phyloP scores from a whole-genome alignment of 768 basidiomycete species.

The Auricularia cornea region DNA sequence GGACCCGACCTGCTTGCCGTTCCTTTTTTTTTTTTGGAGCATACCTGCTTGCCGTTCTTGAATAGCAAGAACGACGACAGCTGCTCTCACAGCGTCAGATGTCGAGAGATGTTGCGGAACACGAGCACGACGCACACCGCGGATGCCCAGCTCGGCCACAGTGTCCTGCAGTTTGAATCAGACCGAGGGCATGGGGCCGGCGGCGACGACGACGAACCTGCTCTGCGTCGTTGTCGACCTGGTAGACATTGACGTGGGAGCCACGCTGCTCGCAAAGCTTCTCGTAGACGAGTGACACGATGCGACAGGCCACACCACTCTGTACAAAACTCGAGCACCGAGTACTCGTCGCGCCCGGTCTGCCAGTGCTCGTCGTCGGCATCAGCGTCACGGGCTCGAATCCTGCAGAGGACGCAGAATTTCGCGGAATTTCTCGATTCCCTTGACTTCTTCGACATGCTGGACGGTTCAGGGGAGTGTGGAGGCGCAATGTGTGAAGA shows the following conservation, averaged over 20 bases:
- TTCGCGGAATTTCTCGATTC: conserved; percentile 31
- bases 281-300: conserved; percentile 62
- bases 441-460: conserved; percentile 7
- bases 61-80: conserved; percentile 37
- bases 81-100: conserved; percentile 26
- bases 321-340: conserved; percentile 68
- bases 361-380: conserved; percentile 11
- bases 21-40: too few relatives aligned
- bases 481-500: too few relatives aligned
- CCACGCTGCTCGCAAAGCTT: conserved; percentile 32
- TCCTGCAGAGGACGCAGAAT: conserved; percentile 30
- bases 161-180: conserved; percentile 6
- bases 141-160: conserved; percentile 45
- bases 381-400: not conserved
- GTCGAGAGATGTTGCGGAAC: not conserved
- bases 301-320: conserved; percentile 67
- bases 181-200: not conserved
- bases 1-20: conserved; percentile 20
- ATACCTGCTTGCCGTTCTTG: conserved; percentile 30
- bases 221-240: conserved; percentile 63
- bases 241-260: conserved; percentile 49
- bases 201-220: conserved; percentile 20
- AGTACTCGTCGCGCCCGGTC: conserved; percentile 40
- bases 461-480: not conserved
- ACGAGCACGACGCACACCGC: conserved; percentile 42